A percentile compares a stretch with the other conserved stretches of the same genome.
Evolutionary conservation across 1,284 basidiomycete genomes (phyloP).

Genomic region (Trametes pubescens): DNA sequence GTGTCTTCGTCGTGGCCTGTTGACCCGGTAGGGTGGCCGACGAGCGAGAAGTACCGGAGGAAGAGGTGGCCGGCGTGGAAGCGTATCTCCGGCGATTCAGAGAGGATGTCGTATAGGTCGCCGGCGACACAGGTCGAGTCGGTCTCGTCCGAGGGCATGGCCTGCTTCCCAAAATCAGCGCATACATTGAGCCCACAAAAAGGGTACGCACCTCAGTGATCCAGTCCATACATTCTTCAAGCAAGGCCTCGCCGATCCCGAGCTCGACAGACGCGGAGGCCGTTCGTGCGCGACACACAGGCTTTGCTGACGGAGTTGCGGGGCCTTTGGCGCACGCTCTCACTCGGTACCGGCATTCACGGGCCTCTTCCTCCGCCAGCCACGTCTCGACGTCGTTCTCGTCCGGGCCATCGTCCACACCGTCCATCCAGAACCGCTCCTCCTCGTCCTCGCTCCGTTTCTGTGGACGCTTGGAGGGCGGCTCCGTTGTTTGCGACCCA

Average conservation of each 20-base stretch:
- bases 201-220: slow-evolving; percentile 48
- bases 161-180: slow-evolving; percentile 11
- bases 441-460: slow-evolving; percentile 20
- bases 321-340: neutral
- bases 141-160: slow-evolving; percentile 21
- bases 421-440: slow-evolving; percentile 19
- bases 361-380: slow-evolving; percentile 12
- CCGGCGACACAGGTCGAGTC: slow-evolving; percentile 28
- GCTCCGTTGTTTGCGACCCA: slow-evolving; percentile 33
- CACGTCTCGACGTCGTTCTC: slow-evolving; percentile 10
- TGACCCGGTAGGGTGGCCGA: slow-evolving; percentile 34
- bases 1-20: slow-evolving; percentile 26
- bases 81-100: slow-evolving; percentile 59
- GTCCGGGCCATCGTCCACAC: neutral
- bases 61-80: slow-evolving; percentile 69
- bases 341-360: slow-evolving; percentile 1
- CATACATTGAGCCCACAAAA: too few species aligned
- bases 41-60: slow-evolving; percentile 55
- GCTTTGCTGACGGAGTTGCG: too few species aligned
- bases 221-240: slow-evolving; percentile 50
- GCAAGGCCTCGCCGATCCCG: slow-evolving; percentile 43
- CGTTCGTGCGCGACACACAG: slow-evolving; percentile 4
- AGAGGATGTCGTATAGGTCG: slow-evolving; percentile 62
- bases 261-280: slow-evolving; percentile 5
- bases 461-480: neutral